Conservation (phyloP, 2,329 filamentous ascomycete species). For the Sarocladiaceae sp. region DNA sequence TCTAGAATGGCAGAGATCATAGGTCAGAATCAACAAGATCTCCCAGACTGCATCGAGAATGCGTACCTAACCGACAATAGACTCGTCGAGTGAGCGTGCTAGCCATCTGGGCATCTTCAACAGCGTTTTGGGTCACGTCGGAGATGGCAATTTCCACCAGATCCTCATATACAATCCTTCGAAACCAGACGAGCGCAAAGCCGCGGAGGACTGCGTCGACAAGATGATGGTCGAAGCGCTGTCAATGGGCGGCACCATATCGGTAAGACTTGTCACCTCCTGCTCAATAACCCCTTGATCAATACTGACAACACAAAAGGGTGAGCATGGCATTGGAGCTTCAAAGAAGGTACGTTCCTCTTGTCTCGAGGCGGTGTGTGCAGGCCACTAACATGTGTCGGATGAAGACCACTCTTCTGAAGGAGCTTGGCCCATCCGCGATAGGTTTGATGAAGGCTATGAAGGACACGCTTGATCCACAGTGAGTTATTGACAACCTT, state of each 20-base stretch:
- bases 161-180: conserved; percentile 37
- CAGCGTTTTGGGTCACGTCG: conserved; percentile 69
- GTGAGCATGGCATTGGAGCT: conserved; percentile 67
- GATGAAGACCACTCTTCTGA: conserved; percentile 46
- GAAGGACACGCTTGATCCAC: conserved; percentile 60
- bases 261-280: conserved; percentile 42
- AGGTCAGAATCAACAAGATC: conserved; percentile 17
- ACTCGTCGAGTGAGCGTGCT: conserved; percentile 64
- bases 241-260: conserved; percentile 68
- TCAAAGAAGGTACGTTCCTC: conserved; percentile 62
- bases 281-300: not conserved
- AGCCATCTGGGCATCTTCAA: conserved; percentile 57
- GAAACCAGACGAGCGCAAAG: conserved; percentile 50
- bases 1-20: conserved; percentile 69
- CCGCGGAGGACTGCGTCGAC: conserved; percentile 57
- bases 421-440: conserved; percentile 60
- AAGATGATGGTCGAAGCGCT: conserved; percentile 67
- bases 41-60: not conserved
- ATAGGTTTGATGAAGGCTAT: conserved; percentile 64
- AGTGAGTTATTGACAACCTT: conserved; percentile 16
- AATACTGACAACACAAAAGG: conserved; percentile 23
- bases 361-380: no score
- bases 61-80: conserved; percentile 21
- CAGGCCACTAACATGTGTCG: no score
- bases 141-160: conserved; percentile 72